Percentiles rank a stretch among this genome's conserved stretches.
These are phyloP conservation scores for Hyparrhenia diplandra DNA, from an alignment of 176 grass and related monocot genomes.

Conservation along the genomic window DNA sequence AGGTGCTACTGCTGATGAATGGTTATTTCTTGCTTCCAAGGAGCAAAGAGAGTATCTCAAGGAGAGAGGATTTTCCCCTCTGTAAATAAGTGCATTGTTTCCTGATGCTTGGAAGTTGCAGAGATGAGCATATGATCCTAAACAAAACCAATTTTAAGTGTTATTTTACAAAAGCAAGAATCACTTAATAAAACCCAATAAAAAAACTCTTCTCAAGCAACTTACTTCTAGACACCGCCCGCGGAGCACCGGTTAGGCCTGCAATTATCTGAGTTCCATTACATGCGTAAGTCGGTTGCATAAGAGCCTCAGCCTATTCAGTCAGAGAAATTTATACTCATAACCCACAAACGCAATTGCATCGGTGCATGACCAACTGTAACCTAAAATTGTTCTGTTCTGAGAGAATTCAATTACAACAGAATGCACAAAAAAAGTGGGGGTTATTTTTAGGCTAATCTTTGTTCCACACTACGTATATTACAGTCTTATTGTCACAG, in stretches of 20 bases:
- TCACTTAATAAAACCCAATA: background rate
- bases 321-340: background rate
- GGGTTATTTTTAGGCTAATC: background rate
- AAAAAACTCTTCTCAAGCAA: background rate
- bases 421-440: background rate
- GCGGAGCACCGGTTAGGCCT: slow-evolving; percentile 46
- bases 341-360: background rate
- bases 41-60: slow-evolving; percentile 30
- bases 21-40: slow-evolving; percentile 37
- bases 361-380: background rate
- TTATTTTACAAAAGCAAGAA: background rate
- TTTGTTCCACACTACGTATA: background rate
- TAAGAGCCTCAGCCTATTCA: slow-evolving; percentile 2
- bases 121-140: slow-evolving; percentile 45
- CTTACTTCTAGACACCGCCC: slow-evolving; percentile 46
- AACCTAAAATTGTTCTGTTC: background rate
- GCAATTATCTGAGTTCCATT: slow-evolving; percentile 58
- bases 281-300: slow-evolving; percentile 24
- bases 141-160: slow-evolving; percentile 20
- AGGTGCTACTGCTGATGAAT: slow-evolving; percentile 39
- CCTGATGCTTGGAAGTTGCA: slow-evolving; percentile 23
- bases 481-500: background rate
- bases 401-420: background rate
- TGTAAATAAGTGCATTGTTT: slow-evolving; percentile 19
- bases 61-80: slow-evolving; percentile 10